Evolutionary conservation across 1,284 basidiomycete species (phyloP).

Genomic region (Chondrostereum purpureum): DNA sequence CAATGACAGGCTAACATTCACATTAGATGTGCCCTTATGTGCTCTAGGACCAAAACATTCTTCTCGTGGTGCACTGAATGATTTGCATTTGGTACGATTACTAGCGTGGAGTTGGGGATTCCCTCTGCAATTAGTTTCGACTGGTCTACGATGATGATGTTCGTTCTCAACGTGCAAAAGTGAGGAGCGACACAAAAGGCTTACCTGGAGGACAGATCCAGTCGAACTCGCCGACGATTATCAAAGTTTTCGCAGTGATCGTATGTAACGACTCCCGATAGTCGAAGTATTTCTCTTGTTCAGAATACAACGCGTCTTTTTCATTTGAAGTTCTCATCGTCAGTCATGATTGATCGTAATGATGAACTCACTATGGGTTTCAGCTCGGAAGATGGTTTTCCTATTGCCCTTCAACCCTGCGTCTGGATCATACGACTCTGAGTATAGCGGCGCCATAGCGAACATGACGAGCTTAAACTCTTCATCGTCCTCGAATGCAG

Average conservation of each 20-base stretch:
- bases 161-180: no score
- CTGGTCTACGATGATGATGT: not conserved
- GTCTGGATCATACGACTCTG: slow-evolving; percentile 3
- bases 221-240: slow-evolving; percentile 4
- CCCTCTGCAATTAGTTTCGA: slow-evolving; percentile 3
- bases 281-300: slow-evolving; percentile 5
- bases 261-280: slow-evolving; percentile 1
- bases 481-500: slow-evolving; percentile 5
- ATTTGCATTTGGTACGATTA: slow-evolving; percentile 3
- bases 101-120: not conserved
- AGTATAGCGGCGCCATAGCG: slow-evolving; percentile 3
- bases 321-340: not conserved
- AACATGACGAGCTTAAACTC: slow-evolving; percentile 7
- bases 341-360: no score
- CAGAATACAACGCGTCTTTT: slow-evolving; percentile 5
- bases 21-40: not conserved
- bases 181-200: not conserved
- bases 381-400: not conserved
- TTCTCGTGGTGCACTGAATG: slow-evolving; percentile 5
- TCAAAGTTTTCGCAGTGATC: slow-evolving; percentile 3
- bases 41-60: slow-evolving; percentile 1
- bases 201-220: slow-evolving; percentile 6
- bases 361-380: not conserved
- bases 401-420: not conserved
- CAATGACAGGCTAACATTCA: no score